Evolutionary conservation across 352 stramenopile genomes (phyloP).

Genomic region (Phytophthora fragariae): DNA sequence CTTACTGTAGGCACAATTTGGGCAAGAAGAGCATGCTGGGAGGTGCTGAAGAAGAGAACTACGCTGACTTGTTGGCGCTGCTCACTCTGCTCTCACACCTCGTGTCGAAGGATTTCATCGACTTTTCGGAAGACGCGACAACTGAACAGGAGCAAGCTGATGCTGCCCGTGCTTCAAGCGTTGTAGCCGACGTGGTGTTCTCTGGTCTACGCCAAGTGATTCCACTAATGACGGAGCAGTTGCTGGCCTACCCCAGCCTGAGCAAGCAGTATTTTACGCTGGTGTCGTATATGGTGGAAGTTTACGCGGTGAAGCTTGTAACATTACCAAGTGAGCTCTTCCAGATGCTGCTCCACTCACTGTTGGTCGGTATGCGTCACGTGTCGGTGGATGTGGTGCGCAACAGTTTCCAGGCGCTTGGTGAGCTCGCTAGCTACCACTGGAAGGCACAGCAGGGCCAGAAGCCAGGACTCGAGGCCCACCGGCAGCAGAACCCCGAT

Average conservation of each 20-base stretch:
- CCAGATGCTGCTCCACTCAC: constrained; percentile 74
- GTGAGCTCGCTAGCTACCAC: constrained; percentile 77
- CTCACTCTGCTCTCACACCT: constrained; percentile 85
- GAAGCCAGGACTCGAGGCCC: constrained; percentile 56
- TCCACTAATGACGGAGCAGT: constrained; percentile 89
- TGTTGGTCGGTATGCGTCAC: constrained; percentile 81
- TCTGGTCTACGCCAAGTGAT: constrained; percentile 87
- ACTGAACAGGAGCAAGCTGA: constrained; percentile 64
- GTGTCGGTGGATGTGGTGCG: constrained; percentile 77
- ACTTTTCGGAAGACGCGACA: constrained; percentile 81
- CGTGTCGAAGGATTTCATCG: constrained; percentile 86
- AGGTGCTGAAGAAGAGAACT: constrained; percentile 82
- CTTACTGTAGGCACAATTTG: constrained; percentile 76
- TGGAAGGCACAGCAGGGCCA: constrained; percentile 63
- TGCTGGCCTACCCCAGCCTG: constrained; percentile 87
- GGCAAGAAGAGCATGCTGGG: constrained; percentile 70
- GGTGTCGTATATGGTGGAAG: constrained; percentile 88
- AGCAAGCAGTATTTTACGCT: constrained; percentile 92
- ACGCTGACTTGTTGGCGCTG: constrained; percentile 73
- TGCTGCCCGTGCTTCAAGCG: constrained; percentile 61
- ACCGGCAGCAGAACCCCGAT: constrained; percentile 57
- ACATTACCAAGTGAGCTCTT: constrained; percentile 71
- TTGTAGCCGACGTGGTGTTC: constrained; percentile 91
- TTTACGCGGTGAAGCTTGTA: constrained; percentile 84
- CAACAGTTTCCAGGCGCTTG: constrained; percentile 86